Conservation (phyloP, 257 asterid genomes). For the Linderniella brevidens region DNA sequence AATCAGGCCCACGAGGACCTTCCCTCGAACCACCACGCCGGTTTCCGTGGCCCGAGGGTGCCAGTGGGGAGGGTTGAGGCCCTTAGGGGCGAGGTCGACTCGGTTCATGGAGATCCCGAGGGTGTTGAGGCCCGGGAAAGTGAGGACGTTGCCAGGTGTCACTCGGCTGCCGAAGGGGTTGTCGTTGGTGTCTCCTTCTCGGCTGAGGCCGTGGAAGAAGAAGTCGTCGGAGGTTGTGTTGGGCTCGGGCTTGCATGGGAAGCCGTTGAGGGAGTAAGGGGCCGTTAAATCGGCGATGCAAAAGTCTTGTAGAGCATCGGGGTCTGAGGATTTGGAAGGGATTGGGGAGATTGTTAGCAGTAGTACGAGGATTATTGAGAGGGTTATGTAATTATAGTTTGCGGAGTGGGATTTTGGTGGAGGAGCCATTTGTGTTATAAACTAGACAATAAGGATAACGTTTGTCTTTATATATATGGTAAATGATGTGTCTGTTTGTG, state of each 20-base stretch:
- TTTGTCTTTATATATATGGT: too few species aligned
- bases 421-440: too few species aligned
- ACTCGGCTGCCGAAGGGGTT: conserved; percentile 15
- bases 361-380: too few species aligned
- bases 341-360: not conserved
- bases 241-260: not conserved
- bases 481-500: too few species aligned
- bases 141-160: conserved; percentile 16
- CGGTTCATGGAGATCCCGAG: conserved; percentile 46
- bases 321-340: not conserved
- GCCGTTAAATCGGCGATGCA: not conserved
- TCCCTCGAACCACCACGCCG: conserved; percentile 29
- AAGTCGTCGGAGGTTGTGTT: not conserved
- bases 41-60: conserved; percentile 50
- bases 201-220: not conserved
- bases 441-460: too few species aligned
- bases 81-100: conserved; percentile 28
- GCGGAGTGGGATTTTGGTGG: too few species aligned
- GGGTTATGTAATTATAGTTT: too few species aligned
- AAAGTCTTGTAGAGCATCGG: not conserved
- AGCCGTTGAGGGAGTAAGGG: not conserved
- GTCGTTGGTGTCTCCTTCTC: not conserved
- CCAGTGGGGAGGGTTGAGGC: conserved; percentile 36
- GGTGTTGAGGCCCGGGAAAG: conserved; percentile 50
- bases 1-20: conserved; percentile 32